These are phyloP conservation scores for Endocladia muricata DNA, from an alignment of 31 red algal species.

Conservation along the genomic window DNA sequence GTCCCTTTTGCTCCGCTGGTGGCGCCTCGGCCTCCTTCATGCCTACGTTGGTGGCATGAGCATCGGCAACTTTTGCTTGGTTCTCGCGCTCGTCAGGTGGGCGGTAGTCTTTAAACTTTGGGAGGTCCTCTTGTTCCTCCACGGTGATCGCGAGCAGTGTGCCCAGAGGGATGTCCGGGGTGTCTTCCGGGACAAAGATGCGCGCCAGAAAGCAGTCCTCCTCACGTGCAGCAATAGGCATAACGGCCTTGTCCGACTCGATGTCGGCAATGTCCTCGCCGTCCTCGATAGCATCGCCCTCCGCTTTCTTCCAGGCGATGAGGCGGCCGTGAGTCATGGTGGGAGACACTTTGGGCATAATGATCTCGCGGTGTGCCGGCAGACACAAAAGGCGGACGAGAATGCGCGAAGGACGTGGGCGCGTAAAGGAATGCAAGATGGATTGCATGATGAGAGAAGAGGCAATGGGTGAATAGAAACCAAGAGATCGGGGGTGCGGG, in stretches of 20 bases:
- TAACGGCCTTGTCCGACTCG: constrained; percentile 94
- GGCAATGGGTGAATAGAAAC: neutral
- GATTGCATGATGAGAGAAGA: neutral
- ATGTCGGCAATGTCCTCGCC: constrained; percentile 94
- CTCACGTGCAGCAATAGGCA: constrained; percentile 78
- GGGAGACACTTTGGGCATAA: constrained; percentile 88
- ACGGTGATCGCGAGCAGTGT: constrained; percentile 77
- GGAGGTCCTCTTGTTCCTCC: constrained; percentile 67
- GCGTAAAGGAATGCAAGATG: neutral
- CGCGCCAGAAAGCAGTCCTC: constrained; percentile 86
- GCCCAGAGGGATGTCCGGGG: constrained; percentile 85
- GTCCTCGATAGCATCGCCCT: constrained; percentile 83
- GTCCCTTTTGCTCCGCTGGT: neutral
- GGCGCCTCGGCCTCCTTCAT: neutral
- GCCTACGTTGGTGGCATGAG: neutral
- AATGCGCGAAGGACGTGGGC: neutral
- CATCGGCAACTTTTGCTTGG: neutral
- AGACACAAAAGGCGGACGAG: neutral
- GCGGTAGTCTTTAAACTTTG: constrained; percentile 54
- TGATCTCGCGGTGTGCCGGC: constrained; percentile 31
- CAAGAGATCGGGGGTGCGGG: neutral
- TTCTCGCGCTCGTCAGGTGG: neutral
- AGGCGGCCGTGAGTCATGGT: constrained; percentile 92
- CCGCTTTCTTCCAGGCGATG: constrained; percentile 76
- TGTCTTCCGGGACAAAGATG: constrained; percentile 76